Conservation (phyloP, 2,329 filamentous ascomycete species). For the Lachnellula subtilissima region DNA sequence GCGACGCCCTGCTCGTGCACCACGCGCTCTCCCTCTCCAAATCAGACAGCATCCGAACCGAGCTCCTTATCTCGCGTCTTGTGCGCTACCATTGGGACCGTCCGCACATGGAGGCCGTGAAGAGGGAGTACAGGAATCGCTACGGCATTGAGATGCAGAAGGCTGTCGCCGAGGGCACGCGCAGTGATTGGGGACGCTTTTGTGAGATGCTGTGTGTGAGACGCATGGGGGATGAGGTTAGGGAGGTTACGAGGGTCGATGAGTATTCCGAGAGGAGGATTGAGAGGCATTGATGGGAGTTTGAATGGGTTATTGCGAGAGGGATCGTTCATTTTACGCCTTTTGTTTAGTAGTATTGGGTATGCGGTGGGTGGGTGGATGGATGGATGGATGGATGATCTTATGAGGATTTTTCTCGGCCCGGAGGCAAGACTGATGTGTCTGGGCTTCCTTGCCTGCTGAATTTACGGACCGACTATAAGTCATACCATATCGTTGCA, state of each 20-base stretch:
- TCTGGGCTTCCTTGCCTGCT: too few relatives aligned
- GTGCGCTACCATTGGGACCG: conserved; percentile 92
- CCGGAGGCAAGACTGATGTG: too few relatives aligned
- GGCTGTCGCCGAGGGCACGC: conserved; percentile 72
- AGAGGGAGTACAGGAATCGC: conserved; percentile 71
- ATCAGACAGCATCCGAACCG: conserved; percentile 65
- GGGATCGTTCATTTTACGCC: background rate
- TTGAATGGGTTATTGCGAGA: background rate
- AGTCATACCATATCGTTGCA: too few relatives aligned
- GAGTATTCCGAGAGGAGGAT: conserved; percentile 1
- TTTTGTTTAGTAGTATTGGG: background rate
- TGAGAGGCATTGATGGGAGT: background rate
- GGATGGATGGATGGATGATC: too few relatives aligned
- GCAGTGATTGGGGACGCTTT: conserved; percentile 72
- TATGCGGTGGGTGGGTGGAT: too few relatives aligned
- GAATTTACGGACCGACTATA: too few relatives aligned
- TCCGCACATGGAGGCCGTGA: conserved; percentile 72
- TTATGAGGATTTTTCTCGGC: too few relatives aligned
- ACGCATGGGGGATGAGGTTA: conserved; percentile 55
- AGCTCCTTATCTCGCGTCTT: conserved; percentile 81
- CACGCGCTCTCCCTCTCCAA: conserved; percentile 76
- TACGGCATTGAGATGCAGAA: conserved; percentile 72
- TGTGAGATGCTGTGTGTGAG: conserved; percentile 65
- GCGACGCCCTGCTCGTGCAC: conserved; percentile 84
- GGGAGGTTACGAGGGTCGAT: conserved; percentile 35